Base-by-base conservation (phyloP, 2,329 filamentous ascomycete species). In the Phyllosticta citriasiana region DNA sequence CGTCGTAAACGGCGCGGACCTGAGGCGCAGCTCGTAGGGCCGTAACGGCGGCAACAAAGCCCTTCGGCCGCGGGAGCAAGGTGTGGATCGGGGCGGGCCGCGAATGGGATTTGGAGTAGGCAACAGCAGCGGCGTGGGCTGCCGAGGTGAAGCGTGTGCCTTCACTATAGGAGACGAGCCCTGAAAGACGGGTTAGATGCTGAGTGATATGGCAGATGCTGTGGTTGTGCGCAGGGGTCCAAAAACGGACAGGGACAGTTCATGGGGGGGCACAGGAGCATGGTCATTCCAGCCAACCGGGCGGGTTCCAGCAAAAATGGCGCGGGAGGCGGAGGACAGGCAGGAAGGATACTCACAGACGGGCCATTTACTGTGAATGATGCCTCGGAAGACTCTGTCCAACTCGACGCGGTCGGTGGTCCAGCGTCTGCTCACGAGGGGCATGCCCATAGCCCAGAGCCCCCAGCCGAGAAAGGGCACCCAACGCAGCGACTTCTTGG, bases 141-240 rank as follows among this genome's bases (percentile, higher is more conserved):
- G 73, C 67, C 0, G 74, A 73, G 2, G 81, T 85, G 69, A 79
- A 85, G 63, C 84, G 78, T 8, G 83, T 85, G n/a, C 80, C 81
- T 73, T 87, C 84, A 67, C 81, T 84, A 75, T 83, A 86, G 66
- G 82, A 83, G 65, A 87, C 79, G 65, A 86, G 80, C 84, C 83
- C 83, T 85, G 65, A 9, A 16, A 27, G 16, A 22, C 33, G 64
- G 7, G 33, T 52, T 52, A 47, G 30, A 16, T 10, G 52, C 24
- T 47, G 16, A 19, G 4, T 26, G 22, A 50, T 4, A 10, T 25
- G 55, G 33, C 16, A 24, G 35, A 40, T 14, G 33, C 14, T 24
- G 55, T 47, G 55, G 55, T 50, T 9, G 59, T 53, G 47, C n/a
- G 9, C 35, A 12, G 10, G 59, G 56, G 53, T 40, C 33, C 33